Evolutionary conservation across 768 basidiomycete genomes (phyloP), one percentile per base, ranked within the genome.

Genomic region (Crassisporium funariophilum): DNA sequence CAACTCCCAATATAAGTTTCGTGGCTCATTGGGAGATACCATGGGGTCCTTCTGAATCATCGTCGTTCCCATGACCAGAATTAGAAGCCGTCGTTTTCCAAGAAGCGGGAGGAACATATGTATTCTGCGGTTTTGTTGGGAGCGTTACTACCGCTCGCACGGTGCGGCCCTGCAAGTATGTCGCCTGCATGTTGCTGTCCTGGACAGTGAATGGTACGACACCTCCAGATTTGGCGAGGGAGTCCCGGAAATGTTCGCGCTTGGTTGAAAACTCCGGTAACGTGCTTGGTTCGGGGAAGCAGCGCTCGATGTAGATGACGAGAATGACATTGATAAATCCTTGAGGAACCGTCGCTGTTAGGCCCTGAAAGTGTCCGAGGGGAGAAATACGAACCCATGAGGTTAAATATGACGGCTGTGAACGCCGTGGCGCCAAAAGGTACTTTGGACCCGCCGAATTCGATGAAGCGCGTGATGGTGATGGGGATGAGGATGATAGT

Each of bases 401-500:
- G 53, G 42, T 67, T 68, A 55, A 62, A 66, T 12, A 66, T 46
- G 5, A 62, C 46, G 27, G 53, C 62, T 7, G 58, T 46, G 2
- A 60, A 21, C 2, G 61, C 42, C 5, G 50, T 59, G 8, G 54
- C 54, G 49, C 55, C 56, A 40, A 62, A 60, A 4, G 66, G 62
- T 0, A 66, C 59, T 12, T 52, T 36, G 20, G 38, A 41, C 12
- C 66, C 65, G 10, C 59, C 50, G 42, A 62, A 59, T 24, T 60
- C 50, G 16, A 53, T 47, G 9, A 69, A 49, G 16, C 66, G 62
- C n/a, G 64, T 50, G 13, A 67, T 25, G 20, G 57, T 58, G 50
- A 68, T 63, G 3, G 65, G 65, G 12, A 65, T 36, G 29, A 68
- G 46, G 41, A 67, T 37, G 8, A 57, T n/a, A 1, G 59, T 57